Conservation (phyloP, 371 early-diverging fungal species). For the Phascolomyces articulosus region DNA sequence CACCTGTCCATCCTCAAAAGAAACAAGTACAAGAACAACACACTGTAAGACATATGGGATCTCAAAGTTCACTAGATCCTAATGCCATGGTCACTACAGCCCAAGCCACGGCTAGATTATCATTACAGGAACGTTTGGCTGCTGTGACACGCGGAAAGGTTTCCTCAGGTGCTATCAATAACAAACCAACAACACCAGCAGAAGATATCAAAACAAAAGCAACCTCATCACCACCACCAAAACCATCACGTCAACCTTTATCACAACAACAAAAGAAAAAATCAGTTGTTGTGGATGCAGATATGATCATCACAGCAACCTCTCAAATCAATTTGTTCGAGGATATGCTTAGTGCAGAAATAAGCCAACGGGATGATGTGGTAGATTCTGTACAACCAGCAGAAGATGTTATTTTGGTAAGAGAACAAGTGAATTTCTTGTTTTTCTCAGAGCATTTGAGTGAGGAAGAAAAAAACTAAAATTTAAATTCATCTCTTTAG, state of each 20-base stretch:
- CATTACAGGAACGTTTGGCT: conserved; percentile 47
- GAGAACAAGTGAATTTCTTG: conserved; percentile 3
- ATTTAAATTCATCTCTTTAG: conserved; percentile 18
- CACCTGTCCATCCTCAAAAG: conserved; percentile 8
- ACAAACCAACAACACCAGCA: not conserved
- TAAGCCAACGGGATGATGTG: conserved; percentile 11
- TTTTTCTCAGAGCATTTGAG: no score
- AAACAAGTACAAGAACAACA: conserved; percentile 9
- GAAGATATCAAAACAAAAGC: not conserved
- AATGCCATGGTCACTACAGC: conserved; percentile 35
- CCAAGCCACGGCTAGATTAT: conserved; percentile 42
- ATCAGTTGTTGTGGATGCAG: conserved; percentile 1
- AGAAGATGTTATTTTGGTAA: conserved; percentile 26
- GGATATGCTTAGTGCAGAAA: conserved; percentile 24
- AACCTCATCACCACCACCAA: not conserved
- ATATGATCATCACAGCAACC: conserved; percentile 10
- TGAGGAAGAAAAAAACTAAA: not conserved
- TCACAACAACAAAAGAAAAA: conserved; percentile 1
- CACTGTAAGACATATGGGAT: conserved; percentile 23
- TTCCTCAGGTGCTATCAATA: not conserved
- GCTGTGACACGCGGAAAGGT: conserved; percentile 35
- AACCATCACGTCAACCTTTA: no score
- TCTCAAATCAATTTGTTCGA: conserved; percentile 20
- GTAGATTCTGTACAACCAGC: conserved; percentile 19
- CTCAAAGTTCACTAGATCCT: conserved; percentile 28